These are phyloP conservation scores for Fusarium floridanum DNA, from an alignment of 2,329 filamentous ascomycete genomes.

Conservation along the genomic window DNA sequence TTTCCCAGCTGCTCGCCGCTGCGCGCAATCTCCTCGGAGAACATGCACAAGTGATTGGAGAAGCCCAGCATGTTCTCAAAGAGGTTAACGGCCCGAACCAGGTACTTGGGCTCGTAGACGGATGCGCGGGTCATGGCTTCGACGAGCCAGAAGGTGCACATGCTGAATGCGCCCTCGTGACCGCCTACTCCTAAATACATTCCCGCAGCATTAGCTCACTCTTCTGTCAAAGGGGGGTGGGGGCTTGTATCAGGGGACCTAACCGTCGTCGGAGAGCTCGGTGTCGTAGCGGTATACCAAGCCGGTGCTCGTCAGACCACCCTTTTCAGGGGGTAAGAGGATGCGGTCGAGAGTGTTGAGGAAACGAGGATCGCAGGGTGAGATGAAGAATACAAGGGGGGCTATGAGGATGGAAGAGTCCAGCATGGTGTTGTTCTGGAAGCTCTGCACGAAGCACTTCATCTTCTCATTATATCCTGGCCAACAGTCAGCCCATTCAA, in stretches of 20 bases:
- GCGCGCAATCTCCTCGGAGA: slow-evolving; percentile 82
- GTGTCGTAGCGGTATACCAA: slow-evolving; percentile 83
- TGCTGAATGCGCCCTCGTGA: slow-evolving; percentile 80
- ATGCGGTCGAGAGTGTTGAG: slow-evolving; percentile 79
- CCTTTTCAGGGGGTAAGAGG: slow-evolving; percentile 78
- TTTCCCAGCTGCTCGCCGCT: slow-evolving; percentile 84
- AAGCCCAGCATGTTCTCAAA: slow-evolving; percentile 85
- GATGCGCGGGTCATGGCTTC: slow-evolving; percentile 80
- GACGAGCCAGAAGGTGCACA: slow-evolving; percentile 88
- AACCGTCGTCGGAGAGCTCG: slow-evolving; percentile 76
- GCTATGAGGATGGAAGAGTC: slow-evolving; percentile 83
- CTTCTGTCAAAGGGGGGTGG: not conserved
- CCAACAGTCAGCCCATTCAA: slow-evolving; percentile 13
- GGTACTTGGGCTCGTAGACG: slow-evolving; percentile 74
- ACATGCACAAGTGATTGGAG: slow-evolving; percentile 82
- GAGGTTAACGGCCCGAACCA: slow-evolving; percentile 72
- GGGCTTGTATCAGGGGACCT: slow-evolving; percentile 27
- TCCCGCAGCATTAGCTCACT: slow-evolving; percentile 14
- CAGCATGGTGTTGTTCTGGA: slow-evolving; percentile 76
- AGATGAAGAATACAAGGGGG: slow-evolving; percentile 83
- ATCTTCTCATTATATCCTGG: slow-evolving; percentile 77
- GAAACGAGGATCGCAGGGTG: slow-evolving; percentile 82
- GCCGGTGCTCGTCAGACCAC: slow-evolving; percentile 80
- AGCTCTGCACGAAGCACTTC: slow-evolving; percentile 80
- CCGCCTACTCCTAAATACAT: slow-evolving; percentile 73